Conservation (phyloP, 225 moss, liverwort and hornwort genomes). For the Ulota crispa region DNA sequence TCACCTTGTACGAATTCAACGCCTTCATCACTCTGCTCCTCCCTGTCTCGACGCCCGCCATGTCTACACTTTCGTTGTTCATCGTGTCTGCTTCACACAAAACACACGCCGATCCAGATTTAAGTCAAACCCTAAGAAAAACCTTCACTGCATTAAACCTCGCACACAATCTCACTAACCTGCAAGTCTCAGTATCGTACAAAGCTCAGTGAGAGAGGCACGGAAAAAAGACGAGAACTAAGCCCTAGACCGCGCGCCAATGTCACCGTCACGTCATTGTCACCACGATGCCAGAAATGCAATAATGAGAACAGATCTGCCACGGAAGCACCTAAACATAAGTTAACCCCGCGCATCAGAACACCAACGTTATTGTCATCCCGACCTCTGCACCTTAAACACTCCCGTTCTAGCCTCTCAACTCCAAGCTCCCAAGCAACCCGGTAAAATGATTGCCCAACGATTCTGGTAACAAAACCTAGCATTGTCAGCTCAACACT, state of each 20-base stretch:
- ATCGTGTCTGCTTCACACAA: slow-evolving; percentile 17
- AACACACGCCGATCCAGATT: slow-evolving; percentile 2
- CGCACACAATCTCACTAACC: not conserved
- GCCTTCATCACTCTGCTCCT: slow-evolving; percentile 31
- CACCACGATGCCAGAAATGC: not conserved
- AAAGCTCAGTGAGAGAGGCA: not conserved
- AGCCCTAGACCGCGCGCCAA: too few relatives aligned
- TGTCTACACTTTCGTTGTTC: not conserved
- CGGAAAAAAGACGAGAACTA: not conserved
- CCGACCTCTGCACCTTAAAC: not conserved
- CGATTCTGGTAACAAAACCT: not conserved
- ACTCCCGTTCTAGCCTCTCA: not conserved
- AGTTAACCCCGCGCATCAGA: not conserved
- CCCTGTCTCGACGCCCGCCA: slow-evolving; percentile 20
- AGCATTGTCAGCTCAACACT: slow-evolving; percentile 11
- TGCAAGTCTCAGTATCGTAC: not conserved
- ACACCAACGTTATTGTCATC: not conserved
- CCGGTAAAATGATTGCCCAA: not conserved
- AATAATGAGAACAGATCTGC: not conserved
- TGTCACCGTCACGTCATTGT: too few relatives aligned
- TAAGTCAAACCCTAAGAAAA: not conserved
- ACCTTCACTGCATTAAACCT: slow-evolving; percentile 18
- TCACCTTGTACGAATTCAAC: slow-evolving; percentile 45
- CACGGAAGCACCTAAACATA: not conserved
- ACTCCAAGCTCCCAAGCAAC: not conserved